Percentiles rank a stretch among this genome's conserved stretches.
Conservation (phyloP, 805 yeast species). For the Kodamaea sagamina region DNA sequence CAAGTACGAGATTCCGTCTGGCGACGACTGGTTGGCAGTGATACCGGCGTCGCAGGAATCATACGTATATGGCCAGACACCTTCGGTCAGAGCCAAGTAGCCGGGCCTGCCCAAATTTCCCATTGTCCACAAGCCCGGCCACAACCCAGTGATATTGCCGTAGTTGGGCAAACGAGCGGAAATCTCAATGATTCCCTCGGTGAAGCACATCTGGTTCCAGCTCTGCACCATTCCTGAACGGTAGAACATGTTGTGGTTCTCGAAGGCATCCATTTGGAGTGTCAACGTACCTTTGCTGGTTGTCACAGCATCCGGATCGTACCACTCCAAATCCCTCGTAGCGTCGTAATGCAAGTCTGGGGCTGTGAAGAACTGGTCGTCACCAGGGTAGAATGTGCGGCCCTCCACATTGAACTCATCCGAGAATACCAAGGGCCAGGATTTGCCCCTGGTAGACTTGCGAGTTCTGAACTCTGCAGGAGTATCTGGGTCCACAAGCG, state of each 20-base stretch:
- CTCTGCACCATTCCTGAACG: slow-evolving; percentile 44
- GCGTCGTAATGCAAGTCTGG: slow-evolving; percentile 42
- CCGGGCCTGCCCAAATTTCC: slow-evolving; percentile 43
- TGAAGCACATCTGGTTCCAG: slow-evolving; percentile 42
- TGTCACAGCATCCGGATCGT: slow-evolving; percentile 43
- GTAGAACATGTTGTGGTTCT: slow-evolving; percentile 37
- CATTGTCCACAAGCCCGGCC: slow-evolving; percentile 45
- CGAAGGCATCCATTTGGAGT: slow-evolving; percentile 38
- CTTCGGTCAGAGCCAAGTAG: slow-evolving; percentile 37
- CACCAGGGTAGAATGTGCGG: slow-evolving; percentile 42
- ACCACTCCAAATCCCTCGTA: slow-evolving; percentile 44
- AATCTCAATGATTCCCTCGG: slow-evolving; percentile 33
- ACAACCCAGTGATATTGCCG: slow-evolving; percentile 33
- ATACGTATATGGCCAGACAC: slow-evolving; percentile 44
- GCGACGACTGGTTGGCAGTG: slow-evolving; percentile 41
- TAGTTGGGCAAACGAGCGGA: slow-evolving; percentile 34
- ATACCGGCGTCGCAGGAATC: slow-evolving; percentile 40
- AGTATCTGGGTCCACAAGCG: slow-evolving; percentile 29
- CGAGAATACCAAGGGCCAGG: slow-evolving; percentile 39
- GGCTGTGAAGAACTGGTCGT: slow-evolving; percentile 44
- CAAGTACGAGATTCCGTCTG: slow-evolving; percentile 40
- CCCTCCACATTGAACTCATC: slow-evolving; percentile 45
- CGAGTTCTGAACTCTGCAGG: slow-evolving; percentile 17
- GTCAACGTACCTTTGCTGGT: slow-evolving; percentile 41
- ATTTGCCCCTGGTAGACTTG: slow-evolving; percentile 22